Evolutionary conservation across 2,329 filamentous ascomycete genomes (phyloP), one percentile per base, ranked within the genome.

Genomic region (Beauveria sp.): DNA sequence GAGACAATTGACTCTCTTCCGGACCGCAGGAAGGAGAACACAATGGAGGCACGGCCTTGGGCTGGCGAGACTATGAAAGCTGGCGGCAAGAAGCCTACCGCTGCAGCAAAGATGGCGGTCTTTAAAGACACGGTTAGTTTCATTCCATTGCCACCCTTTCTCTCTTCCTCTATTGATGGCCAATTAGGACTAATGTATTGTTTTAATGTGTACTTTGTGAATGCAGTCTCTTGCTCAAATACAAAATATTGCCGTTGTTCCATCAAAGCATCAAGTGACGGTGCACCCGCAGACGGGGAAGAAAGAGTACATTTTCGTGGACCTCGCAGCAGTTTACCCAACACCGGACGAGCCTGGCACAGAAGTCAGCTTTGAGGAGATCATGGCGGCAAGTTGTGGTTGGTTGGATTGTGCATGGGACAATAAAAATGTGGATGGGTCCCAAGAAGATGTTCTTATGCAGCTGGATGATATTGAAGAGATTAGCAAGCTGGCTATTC

Each of bases 21-120:
- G 56, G 90, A 96, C 64, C 84, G 95, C 55, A 96, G 91, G 80
- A 99, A 98, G 81, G 95, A 99, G 74, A 99, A 99, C 70, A 80
- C 82, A 7, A 79, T 93, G 66, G 91, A 93, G 72, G 86, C 93
- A 12, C 93, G 89, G 71, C 91, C 93, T 22, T 97, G 93, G 95
- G 89, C 81, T 12, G 95, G 95, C 28, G 92, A 98, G 78, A 97
- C 90, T 46, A 76, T 99, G 67, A 91, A 93, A 74, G 89, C 86
- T 3, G 91, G 90, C 48, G 93, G 91, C 69, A 95, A 91, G 78
- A 90, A 91, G 77, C 85, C 80, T 49, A 85, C 82, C 38, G 83
- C 82, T 60, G 70, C 69, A 48, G 82, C 88, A 60, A 98, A 97
- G 80, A 89, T 99, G 87, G 80, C 88, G 71, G 85, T 99, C 51